A percentile compares a stretch with the other conserved stretches of the same genome.
Conservation (phyloP, 768 basidiomycete genomes). For the Trametes elegans region DNA sequence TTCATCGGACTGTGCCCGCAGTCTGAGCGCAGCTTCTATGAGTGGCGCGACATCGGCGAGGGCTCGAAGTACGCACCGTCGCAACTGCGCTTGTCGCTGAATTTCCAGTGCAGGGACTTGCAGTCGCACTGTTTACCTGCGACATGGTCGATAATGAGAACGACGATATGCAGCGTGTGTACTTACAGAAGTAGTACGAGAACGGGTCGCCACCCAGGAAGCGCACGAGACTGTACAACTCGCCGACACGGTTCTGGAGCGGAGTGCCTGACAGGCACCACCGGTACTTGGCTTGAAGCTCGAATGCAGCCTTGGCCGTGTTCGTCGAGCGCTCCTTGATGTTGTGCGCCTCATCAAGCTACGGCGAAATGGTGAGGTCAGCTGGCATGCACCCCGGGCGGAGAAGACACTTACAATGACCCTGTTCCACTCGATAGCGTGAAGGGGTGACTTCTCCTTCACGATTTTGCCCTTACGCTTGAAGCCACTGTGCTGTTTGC, state of each 20-base stretch:
- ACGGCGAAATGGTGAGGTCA: not conserved
- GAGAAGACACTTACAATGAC: conserved; percentile 51
- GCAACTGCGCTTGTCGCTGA: conserved; percentile 77
- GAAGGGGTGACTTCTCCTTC: conserved; percentile 86
- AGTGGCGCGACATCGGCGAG: conserved; percentile 2
- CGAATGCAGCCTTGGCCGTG: conserved; percentile 96
- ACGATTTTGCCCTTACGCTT: conserved; percentile 80
- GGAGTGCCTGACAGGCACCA: conserved; percentile 99
- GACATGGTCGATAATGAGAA: not conserved
- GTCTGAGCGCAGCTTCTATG: conserved; percentile 39
- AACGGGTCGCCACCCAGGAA: conserved; percentile 94
- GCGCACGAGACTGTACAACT: conserved; percentile 90
- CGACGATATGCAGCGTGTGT: no score
- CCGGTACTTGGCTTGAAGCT: conserved; percentile 71
- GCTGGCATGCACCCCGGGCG: not conserved
- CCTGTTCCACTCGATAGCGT: conserved; percentile 82
- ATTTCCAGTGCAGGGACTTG: conserved; percentile 95
- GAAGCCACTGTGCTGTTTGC: conserved; percentile 91
- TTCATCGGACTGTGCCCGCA: conserved; percentile 87
- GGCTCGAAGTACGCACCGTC: conserved; percentile 54
- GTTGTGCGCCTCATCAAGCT: conserved; percentile 97
- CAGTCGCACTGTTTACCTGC: conserved; percentile 88
- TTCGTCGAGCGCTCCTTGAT: conserved; percentile 95
- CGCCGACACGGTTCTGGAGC: conserved; percentile 97
- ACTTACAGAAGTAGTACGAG: conserved; percentile 83